Evolutionary conservation across 495 filamentous ascomycete species (phyloP).

Genomic region (Hypoxylon cercidicola): DNA sequence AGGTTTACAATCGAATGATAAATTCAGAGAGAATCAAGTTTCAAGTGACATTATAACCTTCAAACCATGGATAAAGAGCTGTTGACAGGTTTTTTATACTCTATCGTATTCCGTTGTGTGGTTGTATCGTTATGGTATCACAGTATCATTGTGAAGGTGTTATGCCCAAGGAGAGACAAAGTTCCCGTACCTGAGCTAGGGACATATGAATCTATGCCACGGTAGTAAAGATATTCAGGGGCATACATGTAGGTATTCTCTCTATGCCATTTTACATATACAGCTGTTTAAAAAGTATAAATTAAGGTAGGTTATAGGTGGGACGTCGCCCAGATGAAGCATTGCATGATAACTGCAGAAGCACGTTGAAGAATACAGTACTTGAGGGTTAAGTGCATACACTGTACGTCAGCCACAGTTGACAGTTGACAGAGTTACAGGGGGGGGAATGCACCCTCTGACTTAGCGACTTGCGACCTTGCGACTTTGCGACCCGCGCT

Average conservation of each 20-base stretch:
- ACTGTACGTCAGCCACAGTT: constrained; percentile 27
- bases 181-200: neutral
- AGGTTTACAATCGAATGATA: constrained; percentile 22
- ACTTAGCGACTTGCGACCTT: too few relatives aligned
- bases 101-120: constrained; percentile 3
- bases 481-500: too few relatives aligned
- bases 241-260: too few relatives aligned
- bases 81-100: neutral
- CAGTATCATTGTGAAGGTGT: neutral
- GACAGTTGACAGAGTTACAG: constrained; percentile 21
- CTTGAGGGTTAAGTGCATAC: neutral
- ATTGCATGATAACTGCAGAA: neutral
- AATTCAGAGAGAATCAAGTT: constrained; percentile 29
- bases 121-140: neutral
- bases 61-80: neutral
- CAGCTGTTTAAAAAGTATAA: too few relatives aligned
- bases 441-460: neutral
- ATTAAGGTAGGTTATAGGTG: too few relatives aligned
- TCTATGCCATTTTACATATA: too few relatives aligned
- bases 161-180: neutral
- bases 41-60: constrained; percentile 10
- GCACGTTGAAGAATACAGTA: neutral
- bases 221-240: too few relatives aligned
- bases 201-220: too few relatives aligned
- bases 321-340: too few relatives aligned